Base-by-base conservation (phyloP, 805 yeast genomes). In the Teunomyces stri region DNA sequence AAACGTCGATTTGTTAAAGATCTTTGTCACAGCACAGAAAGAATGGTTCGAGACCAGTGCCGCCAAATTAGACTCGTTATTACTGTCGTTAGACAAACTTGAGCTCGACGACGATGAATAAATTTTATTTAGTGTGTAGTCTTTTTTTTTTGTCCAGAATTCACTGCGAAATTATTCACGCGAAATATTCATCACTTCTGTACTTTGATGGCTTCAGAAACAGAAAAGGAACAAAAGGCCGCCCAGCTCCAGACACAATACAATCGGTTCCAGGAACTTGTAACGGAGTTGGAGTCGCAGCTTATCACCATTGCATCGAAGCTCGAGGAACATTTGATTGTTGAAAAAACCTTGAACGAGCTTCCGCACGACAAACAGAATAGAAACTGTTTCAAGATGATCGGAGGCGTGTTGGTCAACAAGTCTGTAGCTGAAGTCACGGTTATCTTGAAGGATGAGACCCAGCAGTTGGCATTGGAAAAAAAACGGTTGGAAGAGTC, bases 361-460 rank as follows among this genome's bases (percentile, higher is more conserved):
- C 68, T 72, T 13, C 62, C 64, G 4, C 68, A 72, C 4, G 64
- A 59, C 21, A 51, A 64, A 29, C 61, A 75, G 48, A 46, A 56
- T 2, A 80, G 99, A 51, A 83, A 84, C 61, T 89, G 97, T 60
- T 90, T 82, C 69, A 82, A 96, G 58, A 89, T 94, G 97, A 79
- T 92, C 28, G 97, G 97, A 21, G 95, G 96, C 7, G 96, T 91
- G 3, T 74, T 92, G 28, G 87, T 91, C 13, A 95, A 90, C 60
- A 84, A 87, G 54, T 76, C 83, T 3, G 94, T 89, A 4, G 83
- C 76, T n/a, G 89, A 87, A 35, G 94, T 91, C 3, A 66, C 77
- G 21, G 84, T 84, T 10, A 74, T 84, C 9, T 67, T 89, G 45
- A 73, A 76, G 44, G 72, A 79, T 21, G 89, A 87, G 55, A 58